A percentile compares a stretch with the other conserved stretches of the same genome.
Conservation (phyloP, 1,284 basidiomycete species). For the Golubevia pallescens region DNA sequence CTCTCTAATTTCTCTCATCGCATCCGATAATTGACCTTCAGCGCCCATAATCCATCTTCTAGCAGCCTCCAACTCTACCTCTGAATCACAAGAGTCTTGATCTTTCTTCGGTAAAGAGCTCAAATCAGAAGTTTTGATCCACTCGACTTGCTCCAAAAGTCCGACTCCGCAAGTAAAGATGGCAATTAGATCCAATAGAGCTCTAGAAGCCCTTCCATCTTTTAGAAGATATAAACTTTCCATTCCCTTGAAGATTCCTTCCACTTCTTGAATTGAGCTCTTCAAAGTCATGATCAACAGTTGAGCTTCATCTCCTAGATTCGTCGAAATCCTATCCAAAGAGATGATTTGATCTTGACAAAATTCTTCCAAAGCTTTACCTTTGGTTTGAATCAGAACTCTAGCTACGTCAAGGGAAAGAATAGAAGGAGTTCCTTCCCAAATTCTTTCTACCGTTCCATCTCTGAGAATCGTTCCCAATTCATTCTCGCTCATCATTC, state of each 20-base stretch:
- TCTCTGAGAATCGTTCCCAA: slow-evolving; percentile 32
- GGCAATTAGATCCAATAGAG: slow-evolving; percentile 32
- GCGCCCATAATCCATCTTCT: neutral
- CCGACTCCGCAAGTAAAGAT: slow-evolving; percentile 19
- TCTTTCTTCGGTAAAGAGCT: neutral
- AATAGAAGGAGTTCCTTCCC: slow-evolving; percentile 42
- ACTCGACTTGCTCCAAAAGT: slow-evolving; percentile 28
- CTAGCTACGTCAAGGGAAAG: slow-evolving; percentile 34
- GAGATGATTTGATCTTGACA: slow-evolving; percentile 19
- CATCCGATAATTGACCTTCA: neutral
- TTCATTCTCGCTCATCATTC: slow-evolving; percentile 37
- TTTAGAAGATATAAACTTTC: neutral
- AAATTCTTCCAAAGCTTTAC: slow-evolving; percentile 26
- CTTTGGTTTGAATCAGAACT: slow-evolving; percentile 31
- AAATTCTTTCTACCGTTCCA: slow-evolving; percentile 36
- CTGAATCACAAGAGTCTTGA: neutral
- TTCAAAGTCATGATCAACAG: neutral
- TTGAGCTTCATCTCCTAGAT: neutral
- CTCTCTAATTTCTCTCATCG: neutral
- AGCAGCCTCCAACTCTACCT: neutral
- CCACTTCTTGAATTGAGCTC: slow-evolving; percentile 12
- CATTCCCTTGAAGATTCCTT: slow-evolving; percentile 6
- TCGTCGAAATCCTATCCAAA: slow-evolving; percentile 12
- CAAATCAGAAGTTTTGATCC: slow-evolving; percentile 10
- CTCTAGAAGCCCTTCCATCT: slow-evolving; percentile 23